Percentiles rank a stretch among this genome's conserved stretches.
Evolutionary conservation across 2,329 filamentous ascomycete species (phyloP).

Genomic region (Nemania sp.): DNA sequence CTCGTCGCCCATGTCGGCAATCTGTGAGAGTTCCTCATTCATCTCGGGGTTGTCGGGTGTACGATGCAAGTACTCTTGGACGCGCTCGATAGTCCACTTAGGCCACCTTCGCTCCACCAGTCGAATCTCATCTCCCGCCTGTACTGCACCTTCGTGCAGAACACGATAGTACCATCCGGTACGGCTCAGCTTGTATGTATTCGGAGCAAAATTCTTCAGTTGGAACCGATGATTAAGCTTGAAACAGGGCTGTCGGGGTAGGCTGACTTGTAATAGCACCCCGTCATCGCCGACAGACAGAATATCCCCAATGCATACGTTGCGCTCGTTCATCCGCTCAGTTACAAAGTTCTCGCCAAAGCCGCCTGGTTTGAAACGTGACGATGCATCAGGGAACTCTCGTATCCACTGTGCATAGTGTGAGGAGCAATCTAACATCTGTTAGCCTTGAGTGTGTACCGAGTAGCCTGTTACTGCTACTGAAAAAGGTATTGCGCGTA

Average conservation of each 20-base stretch:
- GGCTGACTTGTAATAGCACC: slow-evolving; percentile 59
- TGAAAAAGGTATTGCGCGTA: no score
- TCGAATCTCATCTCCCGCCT: slow-evolving; percentile 58
- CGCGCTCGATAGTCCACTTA: slow-evolving; percentile 63
- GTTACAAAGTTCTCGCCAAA: slow-evolving; percentile 69
- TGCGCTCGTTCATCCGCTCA: slow-evolving; percentile 62
- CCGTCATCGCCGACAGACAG: slow-evolving; percentile 47
- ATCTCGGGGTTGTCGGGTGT: slow-evolving; percentile 54
- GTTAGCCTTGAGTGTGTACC: background rate
- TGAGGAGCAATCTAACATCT: slow-evolving; percentile 55
- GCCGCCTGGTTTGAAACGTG: slow-evolving; percentile 58
- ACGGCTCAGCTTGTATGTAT: slow-evolving; percentile 58
- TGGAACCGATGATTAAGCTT: slow-evolving; percentile 71
- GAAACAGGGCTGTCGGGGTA: slow-evolving; percentile 67
- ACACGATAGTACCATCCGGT: slow-evolving; percentile 71
- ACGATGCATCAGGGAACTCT: slow-evolving; percentile 55
- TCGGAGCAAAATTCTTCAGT: slow-evolving; percentile 62
- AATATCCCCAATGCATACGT: slow-evolving; percentile 67
- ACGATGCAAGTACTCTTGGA: slow-evolving; percentile 65
- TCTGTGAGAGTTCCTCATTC: slow-evolving; percentile 54
- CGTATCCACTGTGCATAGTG: slow-evolving; percentile 61
- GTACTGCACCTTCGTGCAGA: slow-evolving; percentile 56
- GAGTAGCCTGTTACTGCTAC: background rate
- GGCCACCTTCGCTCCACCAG: slow-evolving; percentile 60
- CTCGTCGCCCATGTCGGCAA: slow-evolving; percentile 55